Base-by-base conservation (phyloP, 495 filamentous ascomycete genomes). In the Diplogelasinospora grovesii region DNA sequence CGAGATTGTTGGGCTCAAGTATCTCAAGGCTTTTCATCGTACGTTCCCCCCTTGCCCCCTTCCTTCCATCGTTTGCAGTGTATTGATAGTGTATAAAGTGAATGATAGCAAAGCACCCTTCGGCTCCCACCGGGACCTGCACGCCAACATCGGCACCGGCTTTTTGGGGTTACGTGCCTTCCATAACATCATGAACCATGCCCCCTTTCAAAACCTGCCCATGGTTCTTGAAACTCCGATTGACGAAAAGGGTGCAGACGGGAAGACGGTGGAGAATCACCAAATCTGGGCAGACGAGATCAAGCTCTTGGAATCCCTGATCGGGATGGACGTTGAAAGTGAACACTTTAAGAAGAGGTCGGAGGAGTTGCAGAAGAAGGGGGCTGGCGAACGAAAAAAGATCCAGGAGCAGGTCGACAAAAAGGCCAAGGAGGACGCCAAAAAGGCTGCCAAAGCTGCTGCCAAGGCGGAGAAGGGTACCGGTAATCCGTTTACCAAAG, bases 161-260 rank as follows among this genome's bases (percentile, higher is more conserved):
- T 98, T 89, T 59, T 65, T 98, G 0, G 92, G 92, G 1, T 68
- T 98, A 7, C 77, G 86, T 22, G 84, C 88, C 2, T 98, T 98
- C 53, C 83, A 90, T 57, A 86, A 85, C 52, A 68, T 98, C 23
- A 81, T 96, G 71, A 97, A 98, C 59, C 79, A 87, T 59, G 66
- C 63, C 23, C 67, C 76, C 0, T 83, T 97, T 27, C 73, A 86
- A 52, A 78, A 77, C 8, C 50, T 97, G 36, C 92, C 92, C 3
- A 87, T 98, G 81, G 77, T 98, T 5, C 71, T 98, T 13, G 92
- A 98, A 64, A 97, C 92, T 26, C 92, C 92, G 11, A 90, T 95
- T 51, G 84, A 93, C 31, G 70, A 75, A 22, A 73, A 68, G 39
- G 70, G 70, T 6, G 49, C 65, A 8, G 60, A 74, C 47, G 74